Evolutionary conservation across 1,284 basidiomycete species (phyloP), one percentile per base, ranked within the genome.

Genomic region (Sanghuangporus sanghuang): DNA sequence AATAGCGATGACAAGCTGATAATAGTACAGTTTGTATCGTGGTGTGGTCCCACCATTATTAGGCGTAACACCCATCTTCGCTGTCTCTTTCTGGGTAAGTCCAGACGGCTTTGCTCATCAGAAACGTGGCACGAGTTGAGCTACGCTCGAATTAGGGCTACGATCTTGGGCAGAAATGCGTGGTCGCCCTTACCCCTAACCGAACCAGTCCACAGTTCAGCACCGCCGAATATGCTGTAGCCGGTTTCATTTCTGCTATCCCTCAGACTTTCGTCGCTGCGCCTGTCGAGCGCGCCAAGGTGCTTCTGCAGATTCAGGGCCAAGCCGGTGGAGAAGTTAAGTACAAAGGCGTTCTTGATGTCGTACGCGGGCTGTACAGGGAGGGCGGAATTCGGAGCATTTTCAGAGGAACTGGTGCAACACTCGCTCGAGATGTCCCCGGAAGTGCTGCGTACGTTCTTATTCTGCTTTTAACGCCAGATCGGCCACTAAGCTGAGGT

Each of bases 11-110:
- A 67, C 9, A 32, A 6, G 55, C 42, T 59, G 39, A 7, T 42
- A 8, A 21, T 35, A 12, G 52, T 59, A 35, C 62, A 96, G 95
- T 40, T 76, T 99, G 76, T 99, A 98, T 76, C 92, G 96, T 69
- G 96, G 96, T 44, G 96, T 99, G 79, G 91, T 96, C 2, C 96
- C 97, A 32, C 97, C 97, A 58, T 79, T 99, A 67, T 80, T 98
- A 42, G 97, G 97, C 61, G 95, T 99, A 38, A 98, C 97, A 2
- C 97, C 97, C 56, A 99, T 99, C 73, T 99, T 99, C 73, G 97
- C 97, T 12, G 81, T 99, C 53, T 98, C 95, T 3, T 99, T 99
- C 81, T 98, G 96, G 95, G 94, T 93, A 73, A 67, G 83, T 73
- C 44, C 40, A 16, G 9, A 23, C 6, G 6, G 14, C 23, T 1